Base-by-base conservation (phyloP, 306 rosid species). In the Inga oerstediana region DNA sequence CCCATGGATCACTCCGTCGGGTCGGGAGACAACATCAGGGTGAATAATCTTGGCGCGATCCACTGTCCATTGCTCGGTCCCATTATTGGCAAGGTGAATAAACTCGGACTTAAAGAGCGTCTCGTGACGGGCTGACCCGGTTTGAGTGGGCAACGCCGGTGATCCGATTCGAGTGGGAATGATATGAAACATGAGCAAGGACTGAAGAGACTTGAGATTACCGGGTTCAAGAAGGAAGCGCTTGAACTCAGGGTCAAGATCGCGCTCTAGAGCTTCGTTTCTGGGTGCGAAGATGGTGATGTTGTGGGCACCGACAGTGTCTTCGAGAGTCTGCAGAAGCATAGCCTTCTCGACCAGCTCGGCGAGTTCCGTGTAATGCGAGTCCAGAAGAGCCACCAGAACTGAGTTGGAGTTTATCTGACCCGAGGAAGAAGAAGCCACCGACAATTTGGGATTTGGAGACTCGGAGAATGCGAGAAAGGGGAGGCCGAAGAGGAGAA, bases 1-100 rank as follows among this genome's bases (percentile, higher is more conserved):
- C 34, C 97, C 97, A 77, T 93, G 97, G 72, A 93, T 93, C 27
- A 93, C 91, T 0, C 96, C 97, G 76, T 93, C 97, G 77, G 96
- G 96, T 59, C 96, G 87, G 84, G 89, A 85, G 10, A 91, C 32
- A 0, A 85, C 83, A 1, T 88, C 86, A 12, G 92, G 89, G 67
- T 89, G 87, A 0, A 67, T 79, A 12, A 93, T 85, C 19, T 27
- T 79, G 3, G 96, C 89, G 7, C 82, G 75, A 61, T 87, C 91
- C 8, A 91, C 90, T 3, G 82, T 82, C 87, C 89, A 82, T 37
- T 89, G 81, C 3, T 86, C 87, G 22, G 88, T 75, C 3, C 46
- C 81, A 22, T 82, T 80, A 37, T 22, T 65, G 17, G 79, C 41
- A 6, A 93, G 46, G 27, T 41, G 84, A 72, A 88, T 79, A 4